These are phyloP conservation scores for Ustilago lituana DNA, from an alignment of 1,284 basidiomycete species.

Conservation along the genomic window DNA sequence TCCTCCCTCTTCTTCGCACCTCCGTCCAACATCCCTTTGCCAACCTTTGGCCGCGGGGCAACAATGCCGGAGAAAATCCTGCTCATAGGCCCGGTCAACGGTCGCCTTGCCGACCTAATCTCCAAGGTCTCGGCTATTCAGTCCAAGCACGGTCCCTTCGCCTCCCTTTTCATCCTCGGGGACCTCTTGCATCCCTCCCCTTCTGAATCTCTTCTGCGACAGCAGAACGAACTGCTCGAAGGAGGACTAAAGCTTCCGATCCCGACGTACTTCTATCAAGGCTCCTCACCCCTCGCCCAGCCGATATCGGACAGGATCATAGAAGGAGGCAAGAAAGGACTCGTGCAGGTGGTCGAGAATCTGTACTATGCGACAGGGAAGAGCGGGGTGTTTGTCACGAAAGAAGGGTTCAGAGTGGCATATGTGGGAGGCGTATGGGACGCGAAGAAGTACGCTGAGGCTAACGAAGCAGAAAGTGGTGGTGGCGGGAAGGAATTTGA, in stretches of 20 bases:
- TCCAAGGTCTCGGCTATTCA: conserved; percentile 86
- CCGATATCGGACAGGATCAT: conserved; percentile 6
- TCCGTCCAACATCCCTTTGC: background rate
- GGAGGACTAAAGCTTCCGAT: conserved; percentile 80
- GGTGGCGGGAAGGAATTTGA: conserved; percentile 2
- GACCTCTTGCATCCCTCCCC: conserved; percentile 80
- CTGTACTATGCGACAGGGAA: conserved; percentile 52
- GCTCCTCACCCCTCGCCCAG: conserved; percentile 69
- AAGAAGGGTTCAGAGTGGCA: conserved; percentile 41
- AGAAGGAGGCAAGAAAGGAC: conserved; percentile 6
- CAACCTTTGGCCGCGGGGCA: too few relatives aligned
- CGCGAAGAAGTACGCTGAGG: conserved; percentile 13
- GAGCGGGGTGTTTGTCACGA: conserved; percentile 33
- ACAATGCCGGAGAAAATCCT: conserved; percentile 72
- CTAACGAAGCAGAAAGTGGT: background rate
- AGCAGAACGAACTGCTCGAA: conserved; percentile 74
- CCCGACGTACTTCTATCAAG: conserved; percentile 91
- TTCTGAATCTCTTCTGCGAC: conserved; percentile 67
- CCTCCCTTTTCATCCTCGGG: conserved; percentile 83
- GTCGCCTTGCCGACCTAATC: conserved; percentile 78
- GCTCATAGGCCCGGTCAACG: conserved; percentile 84
- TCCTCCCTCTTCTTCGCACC: background rate
- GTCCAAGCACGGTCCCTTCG: conserved; percentile 92
- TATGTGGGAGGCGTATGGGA: conserved; percentile 52
- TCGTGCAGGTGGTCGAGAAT: conserved; percentile 34